These are phyloP conservation scores for Phytophthora pseudosyringae DNA, from an alignment of 352 stramenopile genomes.

Conservation along the genomic window DNA sequence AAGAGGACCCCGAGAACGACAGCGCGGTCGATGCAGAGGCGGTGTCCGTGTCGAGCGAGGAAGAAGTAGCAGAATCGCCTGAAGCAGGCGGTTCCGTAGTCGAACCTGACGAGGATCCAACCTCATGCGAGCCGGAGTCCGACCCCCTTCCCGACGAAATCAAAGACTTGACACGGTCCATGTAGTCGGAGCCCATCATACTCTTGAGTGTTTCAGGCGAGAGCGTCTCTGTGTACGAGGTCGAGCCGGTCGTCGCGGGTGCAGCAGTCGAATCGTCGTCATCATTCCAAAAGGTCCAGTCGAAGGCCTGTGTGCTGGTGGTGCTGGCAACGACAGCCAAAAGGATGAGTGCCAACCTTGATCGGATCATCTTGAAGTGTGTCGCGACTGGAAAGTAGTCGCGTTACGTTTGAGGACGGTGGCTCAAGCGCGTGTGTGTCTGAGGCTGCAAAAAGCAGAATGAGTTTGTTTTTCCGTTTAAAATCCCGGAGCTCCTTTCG, in stretches of 20 bases:
- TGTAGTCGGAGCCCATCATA: conserved; percentile 39
- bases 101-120: background rate
- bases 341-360: conserved; percentile 11
- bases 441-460: background rate
- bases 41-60: background rate
- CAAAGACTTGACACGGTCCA: conserved; percentile 29
- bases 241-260: conserved; percentile 3
- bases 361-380: conserved; percentile 29
- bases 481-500: conserved; percentile 5
- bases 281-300: conserved; percentile 43
- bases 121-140: conserved; percentile 4
- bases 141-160: conserved; percentile 24
- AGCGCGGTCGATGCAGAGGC: background rate
- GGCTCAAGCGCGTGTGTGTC: background rate
- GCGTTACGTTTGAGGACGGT: conserved; percentile 6
- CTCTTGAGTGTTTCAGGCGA: conserved; percentile 29
- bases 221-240: conserved; percentile 12
- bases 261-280: conserved; percentile 22
- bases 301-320: conserved; percentile 34
- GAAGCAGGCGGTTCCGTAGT: background rate
- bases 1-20: conserved; percentile 10
- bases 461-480: conserved; percentile 7
- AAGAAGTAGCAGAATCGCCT: background rate
- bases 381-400: background rate
- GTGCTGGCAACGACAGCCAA: conserved; percentile 18